Conservation (phyloP, 768 basidiomycete genomes). For the Termitomyces titanicus region DNA sequence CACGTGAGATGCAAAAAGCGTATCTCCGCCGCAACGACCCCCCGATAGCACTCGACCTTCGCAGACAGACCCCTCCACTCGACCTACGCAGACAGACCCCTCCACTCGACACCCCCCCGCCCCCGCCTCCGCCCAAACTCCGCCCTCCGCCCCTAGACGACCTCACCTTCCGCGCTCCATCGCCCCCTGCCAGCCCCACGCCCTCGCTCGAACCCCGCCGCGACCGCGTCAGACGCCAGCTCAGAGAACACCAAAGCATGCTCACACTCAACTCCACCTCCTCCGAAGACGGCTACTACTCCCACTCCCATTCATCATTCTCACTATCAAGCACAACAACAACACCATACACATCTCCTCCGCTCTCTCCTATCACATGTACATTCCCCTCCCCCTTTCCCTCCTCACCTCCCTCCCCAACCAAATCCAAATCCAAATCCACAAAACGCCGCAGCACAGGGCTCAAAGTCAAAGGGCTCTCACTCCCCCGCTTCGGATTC, state of each 20-base stretch:
- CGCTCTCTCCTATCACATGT: neutral
- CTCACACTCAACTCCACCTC: neutral
- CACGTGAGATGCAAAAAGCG: constrained; percentile 7
- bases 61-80: neutral
- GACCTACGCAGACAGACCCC: neutral
- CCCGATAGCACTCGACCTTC: neutral
- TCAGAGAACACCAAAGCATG: neutral
- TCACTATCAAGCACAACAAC: neutral
- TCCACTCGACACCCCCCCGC: neutral
- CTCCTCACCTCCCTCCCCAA: neutral
- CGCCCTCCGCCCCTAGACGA: neutral
- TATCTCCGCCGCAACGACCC: constrained; percentile 9
- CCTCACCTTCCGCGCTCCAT: neutral
- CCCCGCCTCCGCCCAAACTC: neutral
- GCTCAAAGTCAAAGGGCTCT: too few species aligned
- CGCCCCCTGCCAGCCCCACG: neutral
- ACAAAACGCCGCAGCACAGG: too few species aligned
- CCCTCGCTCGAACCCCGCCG: neutral
- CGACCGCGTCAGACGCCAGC: neutral
- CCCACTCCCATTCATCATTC: neutral
- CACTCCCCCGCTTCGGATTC: neutral
- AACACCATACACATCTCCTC: neutral
- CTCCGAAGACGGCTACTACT: neutral
- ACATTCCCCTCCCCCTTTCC: neutral
- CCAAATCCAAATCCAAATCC: too few species aligned